These are phyloP conservation scores for Penicillium digitatum DNA, from an alignment of 2,329 filamentous ascomycete species.

Conservation along the genomic window DNA sequence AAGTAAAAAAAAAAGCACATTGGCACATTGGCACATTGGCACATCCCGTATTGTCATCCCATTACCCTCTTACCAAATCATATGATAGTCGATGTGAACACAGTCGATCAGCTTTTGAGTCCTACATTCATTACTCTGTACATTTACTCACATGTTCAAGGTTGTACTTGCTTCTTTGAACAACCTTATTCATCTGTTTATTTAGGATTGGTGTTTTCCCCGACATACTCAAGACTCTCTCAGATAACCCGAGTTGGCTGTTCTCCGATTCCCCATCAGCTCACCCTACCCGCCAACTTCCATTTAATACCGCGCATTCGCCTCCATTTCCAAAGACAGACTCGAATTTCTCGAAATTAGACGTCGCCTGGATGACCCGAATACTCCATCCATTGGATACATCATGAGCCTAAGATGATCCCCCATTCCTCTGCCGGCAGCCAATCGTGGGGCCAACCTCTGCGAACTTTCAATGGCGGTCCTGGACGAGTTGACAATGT, in stretches of 20 bases:
- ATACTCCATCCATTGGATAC: constrained; percentile 24
- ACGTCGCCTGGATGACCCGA: constrained; percentile 22
- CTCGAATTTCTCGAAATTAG: background rate
- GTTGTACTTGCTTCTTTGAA: background rate
- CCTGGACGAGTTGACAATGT: constrained; percentile 27
- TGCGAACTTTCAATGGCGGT: constrained; percentile 32
- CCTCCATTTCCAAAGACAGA: background rate
- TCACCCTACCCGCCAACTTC: background rate
- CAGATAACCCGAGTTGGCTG: constrained; percentile 1
- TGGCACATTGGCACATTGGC: no score
- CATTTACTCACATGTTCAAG: no score
- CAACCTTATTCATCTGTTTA: background rate
- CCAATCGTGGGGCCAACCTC: constrained; percentile 38
- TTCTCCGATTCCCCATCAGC: constrained; percentile 1
- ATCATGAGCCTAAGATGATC: constrained; percentile 42
- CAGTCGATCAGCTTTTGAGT: no score
- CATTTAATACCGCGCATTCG: background rate
- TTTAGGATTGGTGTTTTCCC: background rate
- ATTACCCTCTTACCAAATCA: background rate
- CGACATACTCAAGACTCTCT: no score
- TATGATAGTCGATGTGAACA: background rate
- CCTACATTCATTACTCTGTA: no score
- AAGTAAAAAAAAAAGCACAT: no score
- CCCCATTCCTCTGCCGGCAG: constrained; percentile 40
- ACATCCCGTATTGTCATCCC: background rate